These are phyloP conservation scores for Phytopythium kandeliae DNA, from an alignment of 352 stramenopile species.

Conservation along the genomic window DNA sequence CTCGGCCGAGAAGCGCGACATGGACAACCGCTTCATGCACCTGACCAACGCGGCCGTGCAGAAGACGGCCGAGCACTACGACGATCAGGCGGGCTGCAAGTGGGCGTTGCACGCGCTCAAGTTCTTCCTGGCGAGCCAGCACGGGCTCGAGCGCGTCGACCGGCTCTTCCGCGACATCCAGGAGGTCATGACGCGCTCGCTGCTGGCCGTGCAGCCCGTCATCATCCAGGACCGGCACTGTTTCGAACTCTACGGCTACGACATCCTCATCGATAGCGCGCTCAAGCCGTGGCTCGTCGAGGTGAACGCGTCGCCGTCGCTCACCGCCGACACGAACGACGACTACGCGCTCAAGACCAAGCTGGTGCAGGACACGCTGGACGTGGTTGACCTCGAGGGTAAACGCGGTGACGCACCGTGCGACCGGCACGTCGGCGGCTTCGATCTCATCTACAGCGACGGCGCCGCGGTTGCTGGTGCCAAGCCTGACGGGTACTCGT, in stretches of 20 bases:
- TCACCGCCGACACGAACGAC: conserved; percentile 84
- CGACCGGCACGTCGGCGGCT: conserved; percentile 61
- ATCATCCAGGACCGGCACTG: conserved; percentile 96
- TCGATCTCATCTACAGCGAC: conserved; percentile 74
- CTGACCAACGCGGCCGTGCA: conserved; percentile 94
- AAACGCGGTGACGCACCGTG: conserved; percentile 25
- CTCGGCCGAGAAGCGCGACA: conserved; percentile 82
- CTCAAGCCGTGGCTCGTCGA: conserved; percentile 91
- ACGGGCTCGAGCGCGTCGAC: conserved; percentile 74
- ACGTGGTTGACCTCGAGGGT: conserved; percentile 92
- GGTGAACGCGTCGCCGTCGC: conserved; percentile 93
- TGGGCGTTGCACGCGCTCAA: conserved; percentile 90
- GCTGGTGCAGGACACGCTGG: conserved; percentile 92
- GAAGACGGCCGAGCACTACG: conserved; percentile 93
- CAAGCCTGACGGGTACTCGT: conserved; percentile 43
- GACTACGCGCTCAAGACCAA: conserved; percentile 93
- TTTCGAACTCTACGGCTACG: conserved; percentile 94
- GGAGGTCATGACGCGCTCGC: conserved; percentile 81
- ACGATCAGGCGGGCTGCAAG: conserved; percentile 89
- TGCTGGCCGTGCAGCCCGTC: conserved; percentile 87
- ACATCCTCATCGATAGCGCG: conserved; percentile 89
- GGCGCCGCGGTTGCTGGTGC: conserved; percentile 24
- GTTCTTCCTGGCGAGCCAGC: conserved; percentile 86
- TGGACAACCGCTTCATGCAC: conserved; percentile 91
- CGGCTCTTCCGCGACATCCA: conserved; percentile 90